These are phyloP conservation scores for Aspergillus sp. DNA, from an alignment of 2,329 filamentous ascomycete species.

Conservation along the genomic window DNA sequence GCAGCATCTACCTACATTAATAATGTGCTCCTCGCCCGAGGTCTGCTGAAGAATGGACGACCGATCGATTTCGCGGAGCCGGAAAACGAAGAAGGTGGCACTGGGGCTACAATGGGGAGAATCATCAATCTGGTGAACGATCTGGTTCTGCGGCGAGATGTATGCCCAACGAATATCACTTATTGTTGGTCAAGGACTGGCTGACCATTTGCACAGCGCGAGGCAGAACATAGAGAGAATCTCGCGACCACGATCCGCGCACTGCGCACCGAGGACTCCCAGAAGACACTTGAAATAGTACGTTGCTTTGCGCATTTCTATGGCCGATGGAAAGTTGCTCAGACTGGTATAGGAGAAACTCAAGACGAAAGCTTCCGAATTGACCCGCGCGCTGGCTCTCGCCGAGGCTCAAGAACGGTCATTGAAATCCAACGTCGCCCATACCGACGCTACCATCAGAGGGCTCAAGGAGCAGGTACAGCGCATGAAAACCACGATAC, in stretches of 20 bases:
- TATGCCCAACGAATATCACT: constrained; percentile 38
- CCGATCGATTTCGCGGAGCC: constrained; percentile 76
- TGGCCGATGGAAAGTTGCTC: constrained; percentile 4
- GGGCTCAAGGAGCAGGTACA: constrained; percentile 80
- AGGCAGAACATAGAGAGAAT: constrained; percentile 82
- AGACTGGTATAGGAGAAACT: constrained; percentile 46
- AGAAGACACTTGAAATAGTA: constrained; percentile 67
- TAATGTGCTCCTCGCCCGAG: constrained; percentile 63
- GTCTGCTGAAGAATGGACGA: constrained; percentile 56
- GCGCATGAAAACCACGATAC: constrained; percentile 73
- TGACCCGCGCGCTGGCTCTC: constrained; percentile 55
- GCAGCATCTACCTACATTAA: constrained; percentile 64
- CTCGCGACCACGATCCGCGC: constrained; percentile 74
- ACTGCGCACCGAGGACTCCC: constrained; percentile 71
- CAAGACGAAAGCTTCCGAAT: constrained; percentile 54
- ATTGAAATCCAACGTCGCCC: constrained; percentile 66
- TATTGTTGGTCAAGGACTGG: background rate
- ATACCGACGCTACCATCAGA: constrained; percentile 70
- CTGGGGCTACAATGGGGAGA: constrained; percentile 71
- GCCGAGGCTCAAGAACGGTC: constrained; percentile 69
- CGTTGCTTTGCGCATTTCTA: constrained; percentile 25
- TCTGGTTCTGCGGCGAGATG: constrained; percentile 83
- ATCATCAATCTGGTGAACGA: constrained; percentile 95
- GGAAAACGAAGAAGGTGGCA: constrained; percentile 57
- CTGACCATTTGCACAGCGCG: constrained; percentile 57